These are phyloP conservation scores for Zoysia japonica DNA, from an alignment of 176 grass and related monocot species.

Conservation along the genomic window DNA sequence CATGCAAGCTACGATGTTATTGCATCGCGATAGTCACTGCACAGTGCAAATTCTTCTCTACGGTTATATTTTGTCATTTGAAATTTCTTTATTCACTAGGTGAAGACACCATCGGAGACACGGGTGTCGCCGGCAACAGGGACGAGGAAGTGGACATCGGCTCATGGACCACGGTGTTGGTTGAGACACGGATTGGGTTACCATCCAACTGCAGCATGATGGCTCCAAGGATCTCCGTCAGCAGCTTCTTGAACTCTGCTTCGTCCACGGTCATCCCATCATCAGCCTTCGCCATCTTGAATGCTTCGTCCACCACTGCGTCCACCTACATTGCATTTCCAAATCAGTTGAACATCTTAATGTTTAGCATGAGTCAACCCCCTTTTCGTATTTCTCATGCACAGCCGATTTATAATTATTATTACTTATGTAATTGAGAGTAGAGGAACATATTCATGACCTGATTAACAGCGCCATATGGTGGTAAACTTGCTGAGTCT, in stretches of 20 bases:
- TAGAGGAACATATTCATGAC: slow-evolving; percentile 23
- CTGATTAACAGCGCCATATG: slow-evolving; percentile 70
- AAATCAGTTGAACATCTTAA: not conserved
- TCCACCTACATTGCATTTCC: slow-evolving; percentile 50
- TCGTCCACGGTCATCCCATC: slow-evolving; percentile 60
- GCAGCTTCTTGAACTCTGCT: slow-evolving; percentile 70
- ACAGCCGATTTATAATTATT: not conserved
- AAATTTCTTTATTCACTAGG: slow-evolving; percentile 12
- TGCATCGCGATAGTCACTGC: not conserved
- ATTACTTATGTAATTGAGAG: not conserved
- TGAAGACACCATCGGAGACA: slow-evolving; percentile 38
- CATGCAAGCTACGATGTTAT: not conserved
- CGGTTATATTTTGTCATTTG: not conserved
- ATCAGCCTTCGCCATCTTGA: slow-evolving; percentile 59
- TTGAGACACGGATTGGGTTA: slow-evolving; percentile 60
- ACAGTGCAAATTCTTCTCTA: not conserved
- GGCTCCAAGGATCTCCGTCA: slow-evolving; percentile 73
- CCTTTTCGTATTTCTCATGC: not conserved
- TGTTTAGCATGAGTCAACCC: not conserved
- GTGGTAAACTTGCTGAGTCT: slow-evolving; percentile 58
- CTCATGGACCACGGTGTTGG: slow-evolving; percentile 74
- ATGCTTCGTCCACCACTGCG: slow-evolving; percentile 59
- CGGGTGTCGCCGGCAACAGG: slow-evolving; percentile 44
- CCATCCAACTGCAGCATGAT: slow-evolving; percentile 83
- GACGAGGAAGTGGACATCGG: slow-evolving; percentile 51